phyloP scores from a whole-genome alignment of 2,329 filamentous ascomycete species.

The Anisogramma anomala region DNA sequence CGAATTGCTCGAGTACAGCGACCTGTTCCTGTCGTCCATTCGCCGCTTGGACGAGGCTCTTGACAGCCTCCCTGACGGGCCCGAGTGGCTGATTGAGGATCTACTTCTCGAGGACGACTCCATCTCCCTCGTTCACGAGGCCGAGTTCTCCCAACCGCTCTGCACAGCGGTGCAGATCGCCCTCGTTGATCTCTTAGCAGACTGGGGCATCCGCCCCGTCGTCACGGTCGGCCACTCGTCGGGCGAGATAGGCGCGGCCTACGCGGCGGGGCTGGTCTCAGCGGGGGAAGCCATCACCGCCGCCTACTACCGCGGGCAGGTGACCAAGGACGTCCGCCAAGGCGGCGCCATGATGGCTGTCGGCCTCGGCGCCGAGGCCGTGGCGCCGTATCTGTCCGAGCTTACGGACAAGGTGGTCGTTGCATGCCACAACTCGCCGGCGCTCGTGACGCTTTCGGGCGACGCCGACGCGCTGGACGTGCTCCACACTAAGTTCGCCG shows the following conservation, averaged over 20 bases:
- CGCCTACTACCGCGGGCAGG: constrained; percentile 1
- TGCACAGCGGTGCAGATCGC: constrained; percentile 9
- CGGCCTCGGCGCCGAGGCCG: neutral
- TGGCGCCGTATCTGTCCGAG: neutral
- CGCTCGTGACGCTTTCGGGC: constrained; percentile 32
- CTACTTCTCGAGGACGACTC: neutral
- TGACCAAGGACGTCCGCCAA: neutral
- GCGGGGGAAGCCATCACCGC: neutral
- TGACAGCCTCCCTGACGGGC: neutral
- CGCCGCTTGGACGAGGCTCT: neutral
- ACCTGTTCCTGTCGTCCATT: neutral
- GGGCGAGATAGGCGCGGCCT: neutral
- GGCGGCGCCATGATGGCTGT: constrained; percentile 10
- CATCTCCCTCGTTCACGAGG: neutral
- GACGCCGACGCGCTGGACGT: constrained; percentile 21
- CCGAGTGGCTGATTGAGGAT: neutral
- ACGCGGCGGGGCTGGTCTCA: neutral
- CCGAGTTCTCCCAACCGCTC: constrained; percentile 7
- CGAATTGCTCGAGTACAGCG: constrained; percentile 1
- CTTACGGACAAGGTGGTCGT: constrained; percentile 18
- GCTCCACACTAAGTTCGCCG: constrained; percentile 17
- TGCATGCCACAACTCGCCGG: constrained; percentile 33
- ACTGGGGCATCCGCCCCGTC: constrained; percentile 5
- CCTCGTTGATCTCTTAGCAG: constrained; percentile 1
- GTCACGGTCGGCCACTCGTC: constrained; percentile 22